Evolutionary conservation across 208 protist species (phyloP), one percentile per base, ranked within the genome.

Genomic region (Phytomonas francai): DNA sequence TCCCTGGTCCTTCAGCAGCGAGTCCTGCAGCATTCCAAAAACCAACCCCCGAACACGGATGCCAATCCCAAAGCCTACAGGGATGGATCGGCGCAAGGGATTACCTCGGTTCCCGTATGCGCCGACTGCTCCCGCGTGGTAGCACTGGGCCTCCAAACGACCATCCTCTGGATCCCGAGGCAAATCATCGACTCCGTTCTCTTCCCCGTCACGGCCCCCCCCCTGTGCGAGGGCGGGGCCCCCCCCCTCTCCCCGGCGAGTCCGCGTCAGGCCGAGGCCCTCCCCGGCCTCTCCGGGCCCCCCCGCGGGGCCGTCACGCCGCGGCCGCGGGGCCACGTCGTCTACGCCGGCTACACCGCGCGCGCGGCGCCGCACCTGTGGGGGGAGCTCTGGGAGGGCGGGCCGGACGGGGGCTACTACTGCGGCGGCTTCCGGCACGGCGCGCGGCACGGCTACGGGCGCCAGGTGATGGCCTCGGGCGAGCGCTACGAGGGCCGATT

Each of bases 321-420:
- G n/a, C n/a, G n/a, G n/a, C n/a, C n/a, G n/a, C n/a, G 3, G 59
- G 68, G 36, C 56, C 80, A 82, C 72, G 78, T 84, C 54, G 77
- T 87, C 54, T 96, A 94, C 73, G 66, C 78, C 33, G 90, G 90
- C 25, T 93, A 93, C 74, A 89, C 76, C 6, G 81, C 78, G 3
- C 67, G 76, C 56, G 63, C 71, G 22, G 68, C 87, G 7, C 90
- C 91, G 28, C 88, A 94, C 63, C n/a, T 93, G 7, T 91, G 78
- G 61, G 91, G 91, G 3, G 83, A 87, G 63, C 51, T 94, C 25
- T 96, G 91, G 91, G 92, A 78, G 79, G 82, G 85, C 11, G 70
- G 73, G 49, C 19, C 27, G 57, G 51, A 69, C 16, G 56, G 69
- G 39, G 71, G 67, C 19, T 91, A 88, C 74, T 93, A 92, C 65